Base-by-base conservation (phyloP, 2,329 filamentous ascomycete species). In the Pseudocercospora fijiensis region DNA sequence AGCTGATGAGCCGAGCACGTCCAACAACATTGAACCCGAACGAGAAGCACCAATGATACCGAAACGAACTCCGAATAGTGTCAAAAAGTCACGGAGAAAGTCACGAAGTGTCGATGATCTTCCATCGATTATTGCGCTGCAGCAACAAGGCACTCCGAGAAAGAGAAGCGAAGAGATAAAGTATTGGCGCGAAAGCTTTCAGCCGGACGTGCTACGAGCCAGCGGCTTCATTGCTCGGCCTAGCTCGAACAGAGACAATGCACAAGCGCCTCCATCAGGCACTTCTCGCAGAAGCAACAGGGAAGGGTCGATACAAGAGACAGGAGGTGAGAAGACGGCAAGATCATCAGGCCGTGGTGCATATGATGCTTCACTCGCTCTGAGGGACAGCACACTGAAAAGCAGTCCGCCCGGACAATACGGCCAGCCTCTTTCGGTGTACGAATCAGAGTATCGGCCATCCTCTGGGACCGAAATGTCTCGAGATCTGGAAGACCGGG, bases 121-220 rank as follows among this genome's bases (percentile, higher is more conserved):
- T 47, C 68, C 66, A 27, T 60, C 57, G 9, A 51, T 67, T 13
- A 43, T 33, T 5, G 61, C 62, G 28, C 30, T 62, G 16, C 61
- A 67, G 45, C 60, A 64, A 11, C 60, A 64, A 11, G 65, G 67
- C 26, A 57, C 70, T n/a, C 61, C 70, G 0, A 66, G 74, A 26
- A 73, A 76, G 59, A 71, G 73, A 57, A 76, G 71, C 57, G 72
- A 74, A 26, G 76, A 77, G 68, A 76, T 77, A 26, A 63, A 70
- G 37, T 75, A 72, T 57, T 76, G 75, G 76, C 69, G 75, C 8
- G 73, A 76, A 55, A 76, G 74, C 68, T 69, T 72, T 45, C 51
- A 71, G 64, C 57, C 66, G 49, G 65, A 67, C 51, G 70, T 75
- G 3, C 51, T 74, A 24, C 71, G 72, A 5, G 71, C 71, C 4